These are phyloP conservation scores for Breynia disticha DNA, from an alignment of 441 rosid genomes.

Conservation along the genomic window DNA sequence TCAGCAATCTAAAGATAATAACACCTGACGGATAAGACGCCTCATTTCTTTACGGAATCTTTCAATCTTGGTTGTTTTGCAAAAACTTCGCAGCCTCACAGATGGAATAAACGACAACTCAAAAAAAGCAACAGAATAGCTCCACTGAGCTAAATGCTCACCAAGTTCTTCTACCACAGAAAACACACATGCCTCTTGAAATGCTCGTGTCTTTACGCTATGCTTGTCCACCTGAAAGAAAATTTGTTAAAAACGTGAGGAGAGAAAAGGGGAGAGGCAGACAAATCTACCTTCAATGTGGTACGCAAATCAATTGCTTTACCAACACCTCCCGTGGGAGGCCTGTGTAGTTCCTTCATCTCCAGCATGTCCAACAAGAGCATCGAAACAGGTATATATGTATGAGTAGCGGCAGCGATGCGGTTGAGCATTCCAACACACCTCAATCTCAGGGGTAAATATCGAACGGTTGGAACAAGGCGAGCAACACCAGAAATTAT, in stretches of 20 bases:
- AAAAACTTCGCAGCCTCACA: conserved; percentile 60
- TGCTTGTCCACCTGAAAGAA: conserved; percentile 65
- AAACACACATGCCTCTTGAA: conserved; percentile 88
- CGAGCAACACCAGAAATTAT: conserved; percentile 82
- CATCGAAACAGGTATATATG: conserved; percentile 82
- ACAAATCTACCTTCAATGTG: conserved; percentile 47
- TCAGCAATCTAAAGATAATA: conserved; percentile 2
- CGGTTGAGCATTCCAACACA: conserved; percentile 88
- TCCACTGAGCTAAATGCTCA: conserved; percentile 89
- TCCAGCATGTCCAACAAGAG: conserved; percentile 94
- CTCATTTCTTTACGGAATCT: conserved; percentile 86
- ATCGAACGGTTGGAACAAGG: conserved; percentile 87
- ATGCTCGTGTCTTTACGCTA: conserved; percentile 77
- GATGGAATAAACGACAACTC: conserved; percentile 81
- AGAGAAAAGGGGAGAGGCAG: background rate
- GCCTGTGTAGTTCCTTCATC: conserved; percentile 81
- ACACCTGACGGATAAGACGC: conserved; percentile 73
- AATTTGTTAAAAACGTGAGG: background rate
- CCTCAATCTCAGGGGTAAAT: conserved; percentile 80
- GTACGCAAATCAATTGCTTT: conserved; percentile 73
- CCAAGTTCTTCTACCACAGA: conserved; percentile 83
- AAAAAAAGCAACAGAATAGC: conserved; percentile 71
- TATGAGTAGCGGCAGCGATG: conserved; percentile 62
- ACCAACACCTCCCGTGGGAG: conserved; percentile 86
- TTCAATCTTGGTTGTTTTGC: conserved; percentile 72